Base-by-base conservation (phyloP, 345 rosid species). In the Viola odorata region DNA sequence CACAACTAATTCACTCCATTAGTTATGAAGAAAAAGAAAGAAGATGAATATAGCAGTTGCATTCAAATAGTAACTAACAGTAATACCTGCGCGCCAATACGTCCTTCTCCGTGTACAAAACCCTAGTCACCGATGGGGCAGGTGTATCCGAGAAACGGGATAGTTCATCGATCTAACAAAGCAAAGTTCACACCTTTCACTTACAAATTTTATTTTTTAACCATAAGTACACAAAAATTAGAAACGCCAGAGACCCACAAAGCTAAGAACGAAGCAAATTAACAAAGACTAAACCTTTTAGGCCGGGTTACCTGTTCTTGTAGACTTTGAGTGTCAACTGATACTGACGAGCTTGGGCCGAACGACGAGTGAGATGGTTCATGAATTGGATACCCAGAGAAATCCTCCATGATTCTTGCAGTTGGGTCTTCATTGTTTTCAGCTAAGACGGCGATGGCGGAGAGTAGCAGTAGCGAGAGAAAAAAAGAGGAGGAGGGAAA, bases 101-200 rank as follows among this genome's bases (percentile, higher is more conserved):
- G 71, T 92, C 98, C 70, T 82, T 84, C 12, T 85, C 85, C 50
- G 87, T 63, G 78, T 89, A 92, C 36, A 92, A 82, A 62, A 92
- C 67, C 81, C 96, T 80, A 0, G 98, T 92, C 15, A 92, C 96
- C 8, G 96, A 82, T 53, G 98, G 96, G 45, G 91, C 81, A 63
- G 94, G 88, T 41, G 96, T 55, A 52, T 92, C 96, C 56, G 96
- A 89, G 78, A 92, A 84, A 71, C 69, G 67, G 7, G 98, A 82
- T 4, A 89, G 87, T 72, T 85, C 94, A 68, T 89, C 91, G 79
- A 92, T 84, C 96, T 87, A 64, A 61, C 15, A 51, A 55, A 45
- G 42, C 1, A 57, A 45, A 16, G 17, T 60, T 44, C 4, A 57
- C 14, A 37, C 10, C 15, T 38, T 45, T 12, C 14, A 17, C 45